Evolutionary conservation across 257 asterid species (phyloP), one percentile per base, ranked within the genome.

Genomic region (Scutellaria baicalensis): DNA sequence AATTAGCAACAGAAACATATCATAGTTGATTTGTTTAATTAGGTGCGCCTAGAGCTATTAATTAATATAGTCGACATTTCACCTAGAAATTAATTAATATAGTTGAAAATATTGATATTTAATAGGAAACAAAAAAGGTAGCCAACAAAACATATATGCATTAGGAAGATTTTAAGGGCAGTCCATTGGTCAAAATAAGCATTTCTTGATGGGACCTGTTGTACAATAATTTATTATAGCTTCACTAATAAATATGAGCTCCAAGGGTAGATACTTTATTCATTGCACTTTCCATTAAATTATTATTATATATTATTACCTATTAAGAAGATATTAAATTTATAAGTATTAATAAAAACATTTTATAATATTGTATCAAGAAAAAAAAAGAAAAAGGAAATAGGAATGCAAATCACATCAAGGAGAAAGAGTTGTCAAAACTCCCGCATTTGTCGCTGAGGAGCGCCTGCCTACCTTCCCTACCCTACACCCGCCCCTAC

Each of bases 401-500:
- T 8, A 2, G 44, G 66, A 69, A 63, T 39, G 69, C 39, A 69
- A 59, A 74, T 62, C 75, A 69, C 72, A 47, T 59, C 65, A 64
- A 44, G 13, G 47, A 44, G 58, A 43, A 61, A 64, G 60, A 63
- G 14, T 74, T 77, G 89, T 78, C 79, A 79, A 69, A 11, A 65
- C 89, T 80, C 86, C 93, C 94, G 91, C 85, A 48, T 85, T 81
- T 71, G 70, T 48, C 90, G 94, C 81, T 68, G 83, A 69, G n/a
- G 14, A 11, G 13, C 47, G 9, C 13, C 8, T 44, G 58, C 42
- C 18, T 45, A 18, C n/a, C 23, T 23, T 27, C 10, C 55, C 27
- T 40, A 38, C 40, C 17, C 61, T 1, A 9, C 44, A 1, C n/a
- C 33, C 31, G 40, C 47, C 33, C n/a, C 16, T 44, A 21, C 10